Conservation (phyloP, 2,329 filamentous ascomycete genomes). For the Sarocladiaceae sp. region DNA sequence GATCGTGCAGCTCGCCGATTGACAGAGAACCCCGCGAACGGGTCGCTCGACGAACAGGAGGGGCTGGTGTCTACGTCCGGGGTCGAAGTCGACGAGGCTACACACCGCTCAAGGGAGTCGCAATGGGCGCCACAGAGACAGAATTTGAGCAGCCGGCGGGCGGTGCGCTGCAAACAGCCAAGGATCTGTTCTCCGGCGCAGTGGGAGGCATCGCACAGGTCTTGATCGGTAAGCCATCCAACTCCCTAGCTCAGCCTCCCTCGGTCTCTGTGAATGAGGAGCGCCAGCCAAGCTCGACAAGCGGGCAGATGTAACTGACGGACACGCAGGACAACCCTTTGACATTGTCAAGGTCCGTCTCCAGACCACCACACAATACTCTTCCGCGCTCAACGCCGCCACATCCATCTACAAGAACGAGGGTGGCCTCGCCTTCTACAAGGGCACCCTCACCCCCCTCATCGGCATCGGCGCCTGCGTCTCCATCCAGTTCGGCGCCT, state of each 20-base stretch:
- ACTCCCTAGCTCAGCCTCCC: no score
- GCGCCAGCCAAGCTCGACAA: neutral
- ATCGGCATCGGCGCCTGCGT: constrained; percentile 96
- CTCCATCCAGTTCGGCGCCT: constrained; percentile 97
- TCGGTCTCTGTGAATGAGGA: no score
- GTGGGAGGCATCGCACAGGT: constrained; percentile 92
- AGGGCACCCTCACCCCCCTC: constrained; percentile 90
- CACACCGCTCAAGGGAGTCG: neutral
- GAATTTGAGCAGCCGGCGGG: constrained; percentile 27
- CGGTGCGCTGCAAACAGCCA: constrained; percentile 56
- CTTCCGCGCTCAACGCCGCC: constrained; percentile 72
- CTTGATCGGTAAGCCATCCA: constrained; percentile 78
- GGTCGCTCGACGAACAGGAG: neutral
- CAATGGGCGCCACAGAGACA: constrained; percentile 31
- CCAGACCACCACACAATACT: constrained; percentile 80
- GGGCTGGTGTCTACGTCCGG: neutral
- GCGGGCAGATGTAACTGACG: constrained; percentile 5
- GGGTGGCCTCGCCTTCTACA: constrained; percentile 91
- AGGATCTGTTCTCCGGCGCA: constrained; percentile 88
- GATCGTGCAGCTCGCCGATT: neutral
- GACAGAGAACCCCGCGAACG: neutral
- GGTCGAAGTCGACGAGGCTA: neutral
- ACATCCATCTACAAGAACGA: constrained; percentile 81
- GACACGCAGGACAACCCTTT: constrained; percentile 55
- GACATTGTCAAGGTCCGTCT: constrained; percentile 98